Evolutionary conservation across 2,329 filamentous ascomycete species (phyloP).

Genomic region (Aspergillus sp.): DNA sequence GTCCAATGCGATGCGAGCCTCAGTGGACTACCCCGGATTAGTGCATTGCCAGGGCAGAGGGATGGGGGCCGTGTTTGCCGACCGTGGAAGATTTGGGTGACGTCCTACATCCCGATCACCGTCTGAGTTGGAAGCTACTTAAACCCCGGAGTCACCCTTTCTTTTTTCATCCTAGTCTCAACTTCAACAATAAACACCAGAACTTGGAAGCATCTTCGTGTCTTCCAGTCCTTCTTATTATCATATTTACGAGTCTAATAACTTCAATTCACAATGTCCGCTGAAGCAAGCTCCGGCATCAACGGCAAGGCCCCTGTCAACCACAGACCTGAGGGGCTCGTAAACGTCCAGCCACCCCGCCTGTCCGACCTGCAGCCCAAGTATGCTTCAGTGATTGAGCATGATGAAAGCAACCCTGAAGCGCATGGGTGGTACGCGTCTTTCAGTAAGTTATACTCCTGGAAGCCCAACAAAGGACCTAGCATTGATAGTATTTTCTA

Average conservation of each 20-base stretch:
- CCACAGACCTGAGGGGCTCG: slow-evolving; percentile 51
- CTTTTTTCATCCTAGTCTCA: slow-evolving; percentile 9
- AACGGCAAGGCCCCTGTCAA: slow-evolving; percentile 42
- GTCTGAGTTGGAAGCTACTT: slow-evolving; percentile 1
- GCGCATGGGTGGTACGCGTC: slow-evolving; percentile 86
- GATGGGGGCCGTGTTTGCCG: slow-evolving; percentile 4
- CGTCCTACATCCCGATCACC: not conserved
- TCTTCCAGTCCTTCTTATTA: not conserved
- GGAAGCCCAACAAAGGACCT: not conserved
- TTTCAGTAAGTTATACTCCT: slow-evolving; percentile 67
- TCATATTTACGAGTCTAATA: not conserved
- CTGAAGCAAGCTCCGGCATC: slow-evolving; percentile 26
- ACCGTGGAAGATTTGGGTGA: not conserved
- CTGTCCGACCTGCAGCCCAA: slow-evolving; percentile 83
- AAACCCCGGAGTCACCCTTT: slow-evolving; percentile 14
- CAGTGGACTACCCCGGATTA: not conserved
- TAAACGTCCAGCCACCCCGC: slow-evolving; percentile 77
- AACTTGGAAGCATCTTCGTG: not conserved
- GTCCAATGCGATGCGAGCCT: slow-evolving; percentile 1
- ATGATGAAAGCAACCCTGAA: slow-evolving; percentile 67
- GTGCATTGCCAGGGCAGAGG: slow-evolving; percentile 9
- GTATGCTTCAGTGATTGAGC: slow-evolving; percentile 69
- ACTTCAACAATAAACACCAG: not conserved
- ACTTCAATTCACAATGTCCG: slow-evolving; percentile 30
- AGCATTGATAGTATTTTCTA: slow-evolving; percentile 13